These are phyloP conservation scores for Colletotrichum lupini DNA, from an alignment of 2,329 filamentous ascomycete genomes.

Conservation along the genomic window DNA sequence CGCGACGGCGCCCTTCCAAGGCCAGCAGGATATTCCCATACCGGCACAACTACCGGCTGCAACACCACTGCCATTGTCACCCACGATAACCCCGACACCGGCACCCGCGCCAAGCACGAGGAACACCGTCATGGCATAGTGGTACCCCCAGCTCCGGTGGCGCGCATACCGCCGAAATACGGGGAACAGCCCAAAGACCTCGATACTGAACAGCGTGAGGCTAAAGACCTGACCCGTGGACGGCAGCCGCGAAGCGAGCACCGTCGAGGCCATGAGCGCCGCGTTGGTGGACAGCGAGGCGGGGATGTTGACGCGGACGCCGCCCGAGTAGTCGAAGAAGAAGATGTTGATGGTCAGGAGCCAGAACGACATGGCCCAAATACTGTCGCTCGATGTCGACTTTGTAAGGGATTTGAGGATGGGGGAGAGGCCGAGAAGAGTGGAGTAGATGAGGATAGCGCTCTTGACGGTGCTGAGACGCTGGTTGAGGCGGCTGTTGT, in stretches of 20 bases:
- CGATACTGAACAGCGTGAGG: constrained; percentile 93
- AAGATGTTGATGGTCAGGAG: constrained; percentile 95
- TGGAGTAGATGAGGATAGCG: constrained; percentile 91
- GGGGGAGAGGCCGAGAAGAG: constrained; percentile 89
- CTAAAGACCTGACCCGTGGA: constrained; percentile 95
- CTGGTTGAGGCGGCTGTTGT: constrained; percentile 56
- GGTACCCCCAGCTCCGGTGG: constrained; percentile 83
- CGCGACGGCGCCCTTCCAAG: constrained; percentile 68
- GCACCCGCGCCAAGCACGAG: constrained; percentile 84
- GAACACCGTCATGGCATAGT: constrained; percentile 79
- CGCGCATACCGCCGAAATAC: constrained; percentile 92
- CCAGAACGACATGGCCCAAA: constrained; percentile 97
- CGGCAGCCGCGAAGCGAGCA: constrained; percentile 88
- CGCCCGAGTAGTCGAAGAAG: constrained; percentile 87
- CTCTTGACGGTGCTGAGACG: constrained; percentile 88
- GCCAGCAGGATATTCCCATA: constrained; percentile 47
- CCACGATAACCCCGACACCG: constrained; percentile 75
- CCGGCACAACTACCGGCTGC: too few species aligned
- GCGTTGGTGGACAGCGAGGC: constrained; percentile 91
- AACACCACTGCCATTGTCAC: constrained; percentile 48
- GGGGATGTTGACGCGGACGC: constrained; percentile 66
- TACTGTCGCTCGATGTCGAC: constrained; percentile 92
- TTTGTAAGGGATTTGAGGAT: constrained; percentile 96
- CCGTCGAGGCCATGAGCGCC: constrained; percentile 94
- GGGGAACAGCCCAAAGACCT: constrained; percentile 97